Percentiles rank a stretch among this genome's conserved stretches.
Evolutionary conservation across 306 rosid species (phyloP).

Genomic region (Dalbergia cultrata): DNA sequence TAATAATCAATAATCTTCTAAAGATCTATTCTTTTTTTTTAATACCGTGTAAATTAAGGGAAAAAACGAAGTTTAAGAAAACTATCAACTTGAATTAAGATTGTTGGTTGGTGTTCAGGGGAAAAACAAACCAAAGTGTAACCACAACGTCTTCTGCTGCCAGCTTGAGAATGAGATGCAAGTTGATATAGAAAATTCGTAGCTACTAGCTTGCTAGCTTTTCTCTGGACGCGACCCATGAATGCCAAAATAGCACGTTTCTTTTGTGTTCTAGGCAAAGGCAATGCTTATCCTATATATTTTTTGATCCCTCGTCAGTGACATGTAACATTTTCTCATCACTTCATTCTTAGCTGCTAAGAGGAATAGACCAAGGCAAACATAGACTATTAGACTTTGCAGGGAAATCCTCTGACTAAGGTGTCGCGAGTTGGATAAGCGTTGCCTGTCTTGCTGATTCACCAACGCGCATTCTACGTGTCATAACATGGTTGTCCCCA

Average conservation of each 20-base stretch:
- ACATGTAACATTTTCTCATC: background rate
- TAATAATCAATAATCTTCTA: too few species aligned
- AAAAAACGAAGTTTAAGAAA: too few species aligned
- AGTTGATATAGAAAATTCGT: background rate
- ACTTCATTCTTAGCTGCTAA: background rate
- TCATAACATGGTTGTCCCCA: background rate
- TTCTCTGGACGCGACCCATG: background rate
- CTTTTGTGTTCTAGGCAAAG: too few species aligned
- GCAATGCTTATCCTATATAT: background rate
- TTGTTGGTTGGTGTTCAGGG: too few species aligned
- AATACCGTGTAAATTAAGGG: too few species aligned
- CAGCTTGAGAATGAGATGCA: background rate
- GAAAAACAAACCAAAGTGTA: too few species aligned
- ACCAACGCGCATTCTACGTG: slow-evolving; percentile 47
- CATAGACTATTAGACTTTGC: background rate
- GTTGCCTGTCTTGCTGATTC: slow-evolving; percentile 44
- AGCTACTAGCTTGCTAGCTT: background rate
- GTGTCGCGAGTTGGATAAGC: slow-evolving; percentile 45
- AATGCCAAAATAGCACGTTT: background rate
- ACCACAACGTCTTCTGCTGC: too few species aligned
- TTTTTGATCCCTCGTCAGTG: slow-evolving; percentile 26
- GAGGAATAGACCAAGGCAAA: slow-evolving; percentile 28
- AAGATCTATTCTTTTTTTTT: too few species aligned
- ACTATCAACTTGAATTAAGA: too few species aligned
- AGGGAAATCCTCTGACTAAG: background rate